Evolutionary conservation across 192 early-diverging fungal genomes (phyloP), one percentile per base, ranked within the genome.

Genomic region (Thoreauomyces humboldtii): DNA sequence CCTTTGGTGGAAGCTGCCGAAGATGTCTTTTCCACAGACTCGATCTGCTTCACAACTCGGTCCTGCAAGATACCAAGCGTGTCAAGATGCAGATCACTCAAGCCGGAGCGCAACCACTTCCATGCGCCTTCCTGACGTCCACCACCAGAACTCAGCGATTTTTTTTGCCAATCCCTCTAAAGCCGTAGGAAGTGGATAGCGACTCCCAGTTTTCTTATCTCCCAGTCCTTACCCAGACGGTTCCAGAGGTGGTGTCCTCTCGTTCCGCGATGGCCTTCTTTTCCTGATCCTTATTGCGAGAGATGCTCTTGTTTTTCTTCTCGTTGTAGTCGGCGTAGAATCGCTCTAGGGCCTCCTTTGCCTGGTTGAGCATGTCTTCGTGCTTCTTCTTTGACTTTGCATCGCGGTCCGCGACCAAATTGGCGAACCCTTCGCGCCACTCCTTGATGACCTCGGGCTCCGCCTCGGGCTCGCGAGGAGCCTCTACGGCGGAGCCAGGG

Each of bases 251-350:
- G 9, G 59, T 42, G 29, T 60, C 55, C 14, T 81, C 75, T 27
- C 75, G 35, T 7, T 38, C 52, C 19, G 59, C 72, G 31, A 63
- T 38, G 17, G 61, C 19, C 45, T 33, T 43, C 51, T 69, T 76
- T 63, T 81, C 77, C 22, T 31, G 37, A 22, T 81, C 79, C 70
- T 78, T 84, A 69, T 84, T 84, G 44, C 64, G 63, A 2, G 59
- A 41, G 35, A 82, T 65, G 7, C 50, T 52, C 63, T 83, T 83
- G 9, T 38, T 54, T 65, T 84, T 84, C 56, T 82, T 84, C 33
- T 82, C 80, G 65, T 81, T 83, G 70, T 84, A 84, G 27, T 84
- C 82, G 38, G 80, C 80, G 57, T 84, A 84, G 67, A 84, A 84
- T 4, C 76, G 65, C 63, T 84, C 80, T 2, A 84, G 48, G 4